These are phyloP conservation scores for Pythium coloratum DNA, from an alignment of 352 stramenopile species.

Conservation along the genomic window DNA sequence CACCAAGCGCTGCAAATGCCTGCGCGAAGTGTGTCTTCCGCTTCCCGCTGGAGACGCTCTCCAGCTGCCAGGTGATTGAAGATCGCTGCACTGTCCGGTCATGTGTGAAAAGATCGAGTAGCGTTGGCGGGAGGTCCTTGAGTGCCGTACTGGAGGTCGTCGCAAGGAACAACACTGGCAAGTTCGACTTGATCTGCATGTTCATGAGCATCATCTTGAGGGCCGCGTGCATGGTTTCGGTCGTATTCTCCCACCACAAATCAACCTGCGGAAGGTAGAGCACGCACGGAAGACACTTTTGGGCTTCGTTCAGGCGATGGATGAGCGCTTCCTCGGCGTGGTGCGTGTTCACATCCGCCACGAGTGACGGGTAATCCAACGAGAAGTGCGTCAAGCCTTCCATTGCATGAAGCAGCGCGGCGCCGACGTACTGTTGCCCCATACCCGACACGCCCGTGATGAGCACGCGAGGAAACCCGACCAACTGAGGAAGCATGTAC, in stretches of 20 bases:
- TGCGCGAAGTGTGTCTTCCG: constrained; percentile 63
- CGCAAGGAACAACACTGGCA: constrained; percentile 80
- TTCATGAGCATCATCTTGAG: constrained; percentile 84
- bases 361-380: constrained; percentile 75
- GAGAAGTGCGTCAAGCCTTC: constrained; percentile 80
- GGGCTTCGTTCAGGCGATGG: constrained; percentile 62
- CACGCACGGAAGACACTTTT: constrained; percentile 77
- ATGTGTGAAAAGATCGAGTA: constrained; percentile 62
- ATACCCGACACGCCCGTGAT: constrained; percentile 60
- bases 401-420: constrained; percentile 65
- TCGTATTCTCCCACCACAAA: constrained; percentile 74
- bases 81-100: constrained; percentile 43
- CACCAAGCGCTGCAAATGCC: constrained; percentile 55
- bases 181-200: constrained; percentile 62
- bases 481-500: constrained; percentile 46
- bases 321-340: constrained; percentile 79
- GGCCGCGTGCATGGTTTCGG: constrained; percentile 66
- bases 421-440: constrained; percentile 72
- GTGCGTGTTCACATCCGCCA: constrained; percentile 68
- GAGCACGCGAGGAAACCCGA: constrained; percentile 71
- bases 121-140: constrained; percentile 40
- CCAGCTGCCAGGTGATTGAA: constrained; percentile 48
- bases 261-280: constrained; percentile 78
- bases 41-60: constrained; percentile 27
- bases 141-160: constrained; percentile 44